Evolutionary conservation across 129 eudicot species (phyloP).

Genomic region (Glebionis coronaria): DNA sequence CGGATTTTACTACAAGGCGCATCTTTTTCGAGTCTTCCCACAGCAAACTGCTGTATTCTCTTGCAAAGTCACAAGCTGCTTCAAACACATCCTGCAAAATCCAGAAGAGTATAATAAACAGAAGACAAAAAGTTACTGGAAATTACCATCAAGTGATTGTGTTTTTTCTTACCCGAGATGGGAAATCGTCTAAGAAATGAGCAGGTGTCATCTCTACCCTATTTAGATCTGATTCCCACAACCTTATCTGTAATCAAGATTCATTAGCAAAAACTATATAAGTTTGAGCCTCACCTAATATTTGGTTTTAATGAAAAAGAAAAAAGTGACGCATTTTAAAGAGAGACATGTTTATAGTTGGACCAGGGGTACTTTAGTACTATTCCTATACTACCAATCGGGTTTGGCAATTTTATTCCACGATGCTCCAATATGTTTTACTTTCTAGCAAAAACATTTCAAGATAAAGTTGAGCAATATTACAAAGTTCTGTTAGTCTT

Average conservation of each 20-base stretch:
- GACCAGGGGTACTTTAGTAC: not conserved
- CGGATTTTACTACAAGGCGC: slow-evolving; percentile 73
- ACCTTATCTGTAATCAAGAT: slow-evolving; percentile 59
- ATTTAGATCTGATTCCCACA: slow-evolving; percentile 96
- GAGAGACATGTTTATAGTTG: not conserved
- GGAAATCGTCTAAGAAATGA: slow-evolving; percentile 71
- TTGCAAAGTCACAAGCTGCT: slow-evolving; percentile 86
- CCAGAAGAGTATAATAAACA: not conserved
- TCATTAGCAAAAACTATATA: not conserved
- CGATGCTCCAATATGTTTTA: not conserved
- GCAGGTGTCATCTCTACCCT: slow-evolving; percentile 82
- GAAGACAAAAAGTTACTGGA: not conserved
- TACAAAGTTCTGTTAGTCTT: not conserved
- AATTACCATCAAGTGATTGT: not conserved
- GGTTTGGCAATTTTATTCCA: not conserved
- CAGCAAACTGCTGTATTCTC: slow-evolving; percentile 70
- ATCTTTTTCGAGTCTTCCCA: slow-evolving; percentile 79
- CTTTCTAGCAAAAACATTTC: not conserved
- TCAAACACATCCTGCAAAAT: slow-evolving; percentile 70
- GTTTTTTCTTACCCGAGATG: slow-evolving; percentile 58
- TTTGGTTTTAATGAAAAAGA: too few relatives aligned
- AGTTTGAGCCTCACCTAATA: too few relatives aligned
- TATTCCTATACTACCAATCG: not conserved
- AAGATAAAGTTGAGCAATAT: not conserved
- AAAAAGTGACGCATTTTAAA: not conserved